phyloP scores from a whole-genome alignment of 495 filamentous ascomycete species.

The Mytilinidion resinicola region DNA sequence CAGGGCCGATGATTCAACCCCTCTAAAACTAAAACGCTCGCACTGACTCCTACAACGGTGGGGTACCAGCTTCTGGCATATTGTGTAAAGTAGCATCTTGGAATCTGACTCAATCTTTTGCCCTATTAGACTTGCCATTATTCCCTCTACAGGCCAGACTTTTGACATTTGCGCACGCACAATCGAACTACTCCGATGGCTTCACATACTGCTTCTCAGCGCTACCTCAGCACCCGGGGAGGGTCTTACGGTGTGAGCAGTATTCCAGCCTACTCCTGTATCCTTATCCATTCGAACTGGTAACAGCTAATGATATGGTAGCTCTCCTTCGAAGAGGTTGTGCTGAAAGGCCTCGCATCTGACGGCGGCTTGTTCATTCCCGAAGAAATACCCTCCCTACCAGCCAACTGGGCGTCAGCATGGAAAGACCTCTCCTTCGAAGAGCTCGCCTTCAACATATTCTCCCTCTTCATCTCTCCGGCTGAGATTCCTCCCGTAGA shows the following conservation, averaged over 20 bases:
- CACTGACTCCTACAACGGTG: too few species aligned
- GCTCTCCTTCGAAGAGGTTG: slow-evolving; percentile 86
- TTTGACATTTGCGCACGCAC: too few species aligned
- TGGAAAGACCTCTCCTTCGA: slow-evolving; percentile 74
- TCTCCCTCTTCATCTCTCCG: slow-evolving; percentile 73
- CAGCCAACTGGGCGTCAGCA: slow-evolving; percentile 51
- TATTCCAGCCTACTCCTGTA: slow-evolving; percentile 21
- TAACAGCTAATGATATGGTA: slow-evolving; percentile 33
- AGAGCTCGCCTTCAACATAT: slow-evolving; percentile 70
- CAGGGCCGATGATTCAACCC: too few species aligned
- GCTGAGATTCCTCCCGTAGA: slow-evolving; percentile 75
- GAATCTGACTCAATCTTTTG: too few species aligned
- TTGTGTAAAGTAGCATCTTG: too few species aligned
- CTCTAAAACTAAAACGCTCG: too few species aligned
- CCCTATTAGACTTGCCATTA: too few species aligned
- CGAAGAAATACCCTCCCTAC: slow-evolving; percentile 64
- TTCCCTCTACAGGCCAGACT: too few species aligned
- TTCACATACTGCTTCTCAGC: slow-evolving; percentile 59
- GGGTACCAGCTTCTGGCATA: too few species aligned
- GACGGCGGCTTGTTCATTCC: slow-evolving; percentile 91
- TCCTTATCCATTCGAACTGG: not conserved
- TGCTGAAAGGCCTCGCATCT: slow-evolving; percentile 81
- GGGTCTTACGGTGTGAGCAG: slow-evolving; percentile 64
- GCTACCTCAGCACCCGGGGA: slow-evolving; percentile 75
- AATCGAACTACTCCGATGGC: slow-evolving; percentile 9